phyloP scores from a whole-genome alignment of 1,284 basidiomycete genomes.

The Apiotrichum porosum region DNA sequence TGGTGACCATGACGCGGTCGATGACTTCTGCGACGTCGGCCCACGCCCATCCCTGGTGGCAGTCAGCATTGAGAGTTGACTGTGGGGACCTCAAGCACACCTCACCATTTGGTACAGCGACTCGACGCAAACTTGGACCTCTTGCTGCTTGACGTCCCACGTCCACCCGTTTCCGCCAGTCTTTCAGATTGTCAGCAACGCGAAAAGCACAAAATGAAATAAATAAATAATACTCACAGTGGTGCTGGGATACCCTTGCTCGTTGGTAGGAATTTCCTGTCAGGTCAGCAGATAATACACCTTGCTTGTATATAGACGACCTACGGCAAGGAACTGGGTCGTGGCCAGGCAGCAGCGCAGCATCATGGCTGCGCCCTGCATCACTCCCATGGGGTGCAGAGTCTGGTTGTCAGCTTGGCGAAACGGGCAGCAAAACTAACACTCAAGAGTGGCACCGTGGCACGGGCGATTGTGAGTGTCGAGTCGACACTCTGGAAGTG shows the following conservation, averaged over 20 bases:
- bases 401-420: constrained; percentile 11
- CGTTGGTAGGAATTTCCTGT: constrained; percentile 33
- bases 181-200: constrained; percentile 8
- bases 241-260: constrained; percentile 35
- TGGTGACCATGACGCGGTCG: constrained; percentile 17
- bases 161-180: constrained; percentile 38
- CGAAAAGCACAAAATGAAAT: no score
- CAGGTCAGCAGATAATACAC: constrained; percentile 31
- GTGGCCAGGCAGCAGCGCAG: constrained; percentile 25
- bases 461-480: constrained; percentile 19
- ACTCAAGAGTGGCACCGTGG: constrained; percentile 1
- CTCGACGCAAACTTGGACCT: constrained; percentile 24
- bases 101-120: constrained; percentile 36
- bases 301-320: constrained; percentile 27
- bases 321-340: constrained; percentile 27
- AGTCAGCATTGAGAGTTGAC: neutral
- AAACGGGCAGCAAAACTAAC: neutral
- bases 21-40: constrained; percentile 22
- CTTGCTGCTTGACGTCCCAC: constrained; percentile 33
- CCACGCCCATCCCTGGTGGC: constrained; percentile 25
- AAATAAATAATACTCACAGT: constrained; percentile 21
- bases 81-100: no score
- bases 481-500: constrained; percentile 29
- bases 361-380: constrained; percentile 26
- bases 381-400: constrained; percentile 26